Base-by-base conservation (phyloP, 1,139 yeast genomes). In the Eremothecium coryli region DNA sequence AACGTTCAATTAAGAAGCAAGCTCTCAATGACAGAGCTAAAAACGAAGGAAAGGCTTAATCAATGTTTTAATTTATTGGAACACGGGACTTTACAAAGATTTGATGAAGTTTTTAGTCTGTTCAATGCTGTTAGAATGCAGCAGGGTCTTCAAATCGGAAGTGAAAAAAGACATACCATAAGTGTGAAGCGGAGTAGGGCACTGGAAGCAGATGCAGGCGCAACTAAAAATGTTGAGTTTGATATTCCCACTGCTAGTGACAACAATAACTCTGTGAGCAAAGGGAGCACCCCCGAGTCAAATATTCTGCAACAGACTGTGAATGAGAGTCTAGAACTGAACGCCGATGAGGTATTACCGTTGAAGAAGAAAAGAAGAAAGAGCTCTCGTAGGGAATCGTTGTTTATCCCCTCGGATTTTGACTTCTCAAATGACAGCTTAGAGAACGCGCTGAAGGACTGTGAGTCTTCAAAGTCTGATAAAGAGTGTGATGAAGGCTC, bases 51-150 rank as follows among this genome's bases (percentile, higher is more conserved):
- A 23, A 46, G 52, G 38, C 42, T 68, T 18, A 51, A 58, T 42
- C 49, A 58, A 38, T 58, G 63, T 36, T 44, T 70, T 17, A 49
- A 42, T 9, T 29, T 50, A 1, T 54, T 71, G 23, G 76, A 73
- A 40, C 48, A 46, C 14, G 64, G 65, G 3, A 56, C 73, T 4
- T 48, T 63, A n/a, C 52, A 52, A 23, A 61, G 67, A 41, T 65
- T 73, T 43, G 66, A 65, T 21, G 71, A 66, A 21, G 57, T 73
- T 34, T 54, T 69, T 26, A 58, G 56, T 32, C 58, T 62, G 50
- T 58, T 70, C 38, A 51, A 58, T 37, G 48, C 53, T 5, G 49
- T 66, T 12, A 52, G 69, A 41, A 40, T 42, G 17, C 59, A 55
- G 27, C 65, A 61, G 38, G 63, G 64, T 2, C 46, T 65, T 5